Evolutionary conservation across 495 filamentous ascomycete genomes (phyloP), one percentile per base, ranked within the genome.

Genomic region (Monascus purpureus): DNA sequence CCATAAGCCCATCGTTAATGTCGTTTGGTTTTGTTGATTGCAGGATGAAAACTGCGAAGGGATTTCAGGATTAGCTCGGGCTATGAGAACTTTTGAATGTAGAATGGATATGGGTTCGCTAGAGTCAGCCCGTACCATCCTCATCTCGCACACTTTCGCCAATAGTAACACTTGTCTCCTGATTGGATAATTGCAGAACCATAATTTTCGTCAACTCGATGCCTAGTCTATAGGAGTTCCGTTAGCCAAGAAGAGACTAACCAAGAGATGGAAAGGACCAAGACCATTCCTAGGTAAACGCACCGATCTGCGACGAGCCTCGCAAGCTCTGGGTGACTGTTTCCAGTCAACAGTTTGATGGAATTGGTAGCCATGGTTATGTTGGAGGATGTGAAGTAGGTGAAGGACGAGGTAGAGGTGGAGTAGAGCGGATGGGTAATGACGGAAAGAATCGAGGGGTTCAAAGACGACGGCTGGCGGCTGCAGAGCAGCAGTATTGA

Each of bases 1-100:
- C 90, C 90, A 97, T 97, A 32, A 97, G 69, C 28, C 85, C 90
- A 52, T 97, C 92, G 59, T 97, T 97, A 64, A 97, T 87, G 51
- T 95, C 86, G 51, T 88, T 87, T 2, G 90, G 92, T 8, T 80
- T 76, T 27, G 92, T 93, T 19, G 87, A 94, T 57, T 97, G 90
- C 36, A 97, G 63, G 41, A 97, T 88, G 67, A 94, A 97, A 50
- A 94, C 87, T 78, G 47, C 15, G 44, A 28, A 36, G 33, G 13
- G 31, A 35, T n/a, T n/a, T 24, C 38, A 15, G 31, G 24, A 40
- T 28, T 37, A 17, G 36, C 4, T 30, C 8, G 26, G 28, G 9
- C 3, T 39, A 14, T 42, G 31, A 26, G 24, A 19, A 29, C 27
- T 12, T 33, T 37, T n/a, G n/a, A n/a, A n/a, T n/a, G n/a, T n/a